These are phyloP conservation scores for Artemisia annua DNA, from an alignment of 129 eudicot species.

Conservation along the genomic window DNA sequence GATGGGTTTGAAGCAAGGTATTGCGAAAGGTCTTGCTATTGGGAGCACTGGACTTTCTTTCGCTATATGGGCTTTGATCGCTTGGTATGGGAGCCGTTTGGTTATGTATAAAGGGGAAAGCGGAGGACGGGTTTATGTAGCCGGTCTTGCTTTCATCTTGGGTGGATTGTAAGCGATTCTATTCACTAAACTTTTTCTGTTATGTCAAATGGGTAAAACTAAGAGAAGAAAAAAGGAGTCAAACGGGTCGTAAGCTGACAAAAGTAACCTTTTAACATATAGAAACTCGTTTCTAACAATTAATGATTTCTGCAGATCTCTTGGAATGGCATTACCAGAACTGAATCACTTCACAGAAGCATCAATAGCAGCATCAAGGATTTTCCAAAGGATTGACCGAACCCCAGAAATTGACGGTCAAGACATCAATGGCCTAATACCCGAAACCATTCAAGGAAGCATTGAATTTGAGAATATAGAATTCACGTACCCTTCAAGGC, in stretches of 20 bases:
- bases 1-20: slow-evolving; percentile 79
- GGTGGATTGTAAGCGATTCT: slow-evolving; percentile 75
- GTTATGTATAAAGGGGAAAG: slow-evolving; percentile 86
- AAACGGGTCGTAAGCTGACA: neutral
- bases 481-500: slow-evolving; percentile 87
- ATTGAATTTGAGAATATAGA: slow-evolving; percentile 62
- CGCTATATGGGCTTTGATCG: slow-evolving; percentile 91
- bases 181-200: neutral
- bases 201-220: neutral
- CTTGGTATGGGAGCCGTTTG: slow-evolving; percentile 91
- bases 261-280: neutral
- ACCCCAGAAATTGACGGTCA: slow-evolving; percentile 67
- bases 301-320: slow-evolving; percentile 52
- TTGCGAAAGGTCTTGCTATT: slow-evolving; percentile 89
- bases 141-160: slow-evolving; percentile 74
- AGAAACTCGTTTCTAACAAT: too few species aligned
- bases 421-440: slow-evolving; percentile 48
- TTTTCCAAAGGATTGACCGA: slow-evolving; percentile 69
- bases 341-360: slow-evolving; percentile 89
- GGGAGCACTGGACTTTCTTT: slow-evolving; percentile 88
- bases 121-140: slow-evolving; percentile 80
- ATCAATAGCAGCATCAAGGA: slow-evolving; percentile 80
- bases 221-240: neutral
- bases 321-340: slow-evolving; percentile 93
- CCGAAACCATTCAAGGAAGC: slow-evolving; percentile 60